Conservation (phyloP, 768 basidiomycete species). For the Rhizopogon vulgaris region DNA sequence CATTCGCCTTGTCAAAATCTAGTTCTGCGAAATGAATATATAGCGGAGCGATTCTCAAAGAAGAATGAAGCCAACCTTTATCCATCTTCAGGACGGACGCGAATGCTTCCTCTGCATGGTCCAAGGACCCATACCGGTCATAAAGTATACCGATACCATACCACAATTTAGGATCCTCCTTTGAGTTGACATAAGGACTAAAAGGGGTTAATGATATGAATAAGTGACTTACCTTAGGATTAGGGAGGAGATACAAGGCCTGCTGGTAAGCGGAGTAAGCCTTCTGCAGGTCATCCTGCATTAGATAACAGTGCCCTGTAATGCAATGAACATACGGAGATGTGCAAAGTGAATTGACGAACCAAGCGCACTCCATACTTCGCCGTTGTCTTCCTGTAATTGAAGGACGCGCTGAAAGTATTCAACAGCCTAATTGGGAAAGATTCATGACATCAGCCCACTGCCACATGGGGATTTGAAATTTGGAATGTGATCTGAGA, state of each 20-base stretch:
- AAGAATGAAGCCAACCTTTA: conserved; percentile 55
- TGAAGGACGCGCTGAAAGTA: conserved; percentile 91
- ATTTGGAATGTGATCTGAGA: conserved; percentile 13
- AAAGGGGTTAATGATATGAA: neutral
- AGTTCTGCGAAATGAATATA: conserved; percentile 25
- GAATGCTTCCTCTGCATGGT: conserved; percentile 99
- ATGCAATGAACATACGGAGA: conserved; percentile 8
- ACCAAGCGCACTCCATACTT: conserved; percentile 97
- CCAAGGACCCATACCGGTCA: conserved; percentile 95
- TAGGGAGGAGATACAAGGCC: conserved; percentile 90
- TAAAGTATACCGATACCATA: conserved; percentile 99
- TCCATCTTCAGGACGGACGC: conserved; percentile 95
- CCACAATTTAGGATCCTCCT: conserved; percentile 98
- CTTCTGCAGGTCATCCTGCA: conserved; percentile 99
- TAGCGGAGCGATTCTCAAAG: conserved; percentile 9
- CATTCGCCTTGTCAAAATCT: conserved; percentile 98
- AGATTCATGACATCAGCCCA: conserved; percentile 21
- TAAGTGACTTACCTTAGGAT: conserved; percentile 70
- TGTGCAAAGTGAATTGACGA: conserved; percentile 22
- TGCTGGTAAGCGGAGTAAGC: conserved; percentile 99
- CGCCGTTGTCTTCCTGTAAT: conserved; percentile 93
- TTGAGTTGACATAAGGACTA: conserved; percentile 8
- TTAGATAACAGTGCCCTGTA: conserved; percentile 92
- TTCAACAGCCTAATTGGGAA: conserved; percentile 74
- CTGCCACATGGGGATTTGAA: conserved; percentile 23